A percentile compares a stretch with the other conserved stretches of the same genome.
phyloP scores from a whole-genome alignment of 352 stramenopile species.

The Phytophthora crassamura region DNA sequence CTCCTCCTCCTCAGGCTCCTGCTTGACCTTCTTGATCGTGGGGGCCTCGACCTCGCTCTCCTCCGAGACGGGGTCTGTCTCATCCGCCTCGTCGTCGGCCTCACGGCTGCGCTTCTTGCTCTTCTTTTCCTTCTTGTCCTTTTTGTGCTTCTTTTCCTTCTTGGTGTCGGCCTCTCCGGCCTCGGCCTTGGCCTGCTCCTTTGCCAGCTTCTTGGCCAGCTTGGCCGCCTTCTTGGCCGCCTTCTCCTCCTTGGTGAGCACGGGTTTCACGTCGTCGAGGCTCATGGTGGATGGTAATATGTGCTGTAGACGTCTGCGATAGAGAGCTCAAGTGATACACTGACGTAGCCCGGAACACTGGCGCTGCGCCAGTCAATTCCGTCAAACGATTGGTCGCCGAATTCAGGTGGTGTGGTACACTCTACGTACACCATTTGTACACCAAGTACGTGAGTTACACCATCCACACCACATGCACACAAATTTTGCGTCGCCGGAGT shows the following conservation, averaged over 20 bases:
- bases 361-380: slow-evolving; percentile 18
- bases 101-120: slow-evolving; percentile 75
- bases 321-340: slow-evolving; percentile 12
- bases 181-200: slow-evolving; percentile 34
- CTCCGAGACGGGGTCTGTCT: slow-evolving; percentile 48
- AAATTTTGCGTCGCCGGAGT: no score
- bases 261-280: slow-evolving; percentile 44
- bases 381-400: no score
- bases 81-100: slow-evolving; percentile 34
- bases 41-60: slow-evolving; percentile 61
- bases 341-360: no score
- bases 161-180: slow-evolving; percentile 39
- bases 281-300: slow-evolving; percentile 40
- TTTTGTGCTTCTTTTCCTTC: slow-evolving; percentile 60
- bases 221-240: slow-evolving; percentile 63
- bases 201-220: slow-evolving; percentile 59
- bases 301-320: not conserved
- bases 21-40: slow-evolving; percentile 49
- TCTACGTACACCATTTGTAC: no score
- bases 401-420: no score
- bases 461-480: no score
- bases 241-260: slow-evolving; percentile 70
- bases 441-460: no score
- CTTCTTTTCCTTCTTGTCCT: no score
- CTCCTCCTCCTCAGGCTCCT: no score